Conservation (phyloP, 2,329 filamentous ascomycete species). For the Cytospora leucostoma region DNA sequence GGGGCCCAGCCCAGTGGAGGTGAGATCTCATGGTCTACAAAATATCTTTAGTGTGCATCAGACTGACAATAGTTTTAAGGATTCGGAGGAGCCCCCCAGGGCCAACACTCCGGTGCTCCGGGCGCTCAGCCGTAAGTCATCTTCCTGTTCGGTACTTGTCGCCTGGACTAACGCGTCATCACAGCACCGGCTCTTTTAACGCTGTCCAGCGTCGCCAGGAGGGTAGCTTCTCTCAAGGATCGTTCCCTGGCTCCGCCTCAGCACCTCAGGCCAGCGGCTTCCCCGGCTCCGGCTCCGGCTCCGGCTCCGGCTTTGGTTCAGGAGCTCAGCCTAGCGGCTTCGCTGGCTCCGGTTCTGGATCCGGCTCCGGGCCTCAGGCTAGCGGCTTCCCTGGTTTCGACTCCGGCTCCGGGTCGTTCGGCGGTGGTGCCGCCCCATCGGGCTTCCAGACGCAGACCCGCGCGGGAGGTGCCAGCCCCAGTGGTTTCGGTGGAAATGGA, state of each 20-base stretch:
- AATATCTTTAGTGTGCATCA: not conserved
- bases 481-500: not conserved
- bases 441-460: constrained; percentile 16
- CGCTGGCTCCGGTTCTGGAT: constrained; percentile 9
- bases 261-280: constrained; percentile 11
- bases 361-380: constrained; percentile 10
- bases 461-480: not conserved
- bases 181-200: not conserved
- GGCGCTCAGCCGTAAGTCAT: constrained; percentile 12
- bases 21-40: not conserved
- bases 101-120: not conserved
- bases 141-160: not conserved
- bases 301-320: constrained; percentile 1
- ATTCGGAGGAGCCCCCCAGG: not conserved
- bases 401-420: not conserved
- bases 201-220: not conserved
- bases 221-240: not conserved
- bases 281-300: constrained; percentile 1
- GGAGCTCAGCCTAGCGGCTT: constrained; percentile 17
- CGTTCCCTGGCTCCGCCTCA: not conserved
- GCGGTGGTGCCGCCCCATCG: constrained; percentile 3
- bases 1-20: constrained; percentile 5
- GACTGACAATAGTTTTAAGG: not conserved
- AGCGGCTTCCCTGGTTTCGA: constrained; percentile 17
- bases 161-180: not conserved